Evolutionary conservation across 345 rosid species (phyloP).

Genomic region (Populus alba): DNA sequence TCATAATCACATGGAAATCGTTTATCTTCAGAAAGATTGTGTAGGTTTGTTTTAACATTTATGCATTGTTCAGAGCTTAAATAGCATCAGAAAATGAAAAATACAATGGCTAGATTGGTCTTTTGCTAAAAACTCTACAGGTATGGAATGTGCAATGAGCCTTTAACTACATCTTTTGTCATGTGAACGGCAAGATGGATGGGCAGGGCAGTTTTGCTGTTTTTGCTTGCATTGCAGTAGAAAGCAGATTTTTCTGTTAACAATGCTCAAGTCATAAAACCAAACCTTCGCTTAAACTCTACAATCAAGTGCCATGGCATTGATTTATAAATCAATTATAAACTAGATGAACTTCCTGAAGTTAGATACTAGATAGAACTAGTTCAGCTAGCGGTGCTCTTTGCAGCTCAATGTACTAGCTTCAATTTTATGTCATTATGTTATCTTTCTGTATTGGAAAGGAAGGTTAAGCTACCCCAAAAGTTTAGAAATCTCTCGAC

Average conservation of each 20-base stretch:
- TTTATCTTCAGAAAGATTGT: background rate
- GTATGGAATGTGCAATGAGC: background rate
- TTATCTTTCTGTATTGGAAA: no score
- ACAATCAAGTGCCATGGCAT: conserved; percentile 17
- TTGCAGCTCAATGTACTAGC: background rate
- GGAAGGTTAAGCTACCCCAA: no score
- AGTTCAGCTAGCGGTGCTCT: background rate
- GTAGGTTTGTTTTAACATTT: background rate
- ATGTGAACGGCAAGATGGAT: background rate
- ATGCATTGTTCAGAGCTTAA: no score
- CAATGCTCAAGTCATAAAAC: conserved; percentile 1
- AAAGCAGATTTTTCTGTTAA: conserved; percentile 3
- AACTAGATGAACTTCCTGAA: background rate
- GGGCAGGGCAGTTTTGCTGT: background rate
- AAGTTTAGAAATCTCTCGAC: no score
- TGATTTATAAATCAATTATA: background rate
- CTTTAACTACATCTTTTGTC: background rate
- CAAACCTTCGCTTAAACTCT: conserved; percentile 13
- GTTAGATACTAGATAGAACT: background rate
- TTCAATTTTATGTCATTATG: no score
- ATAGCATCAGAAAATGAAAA: background rate
- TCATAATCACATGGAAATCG: background rate
- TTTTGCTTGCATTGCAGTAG: background rate
- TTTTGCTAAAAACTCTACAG: background rate
- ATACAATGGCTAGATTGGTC: background rate